Base-by-base conservation (phyloP, 2,329 filamentous ascomycete species). In the Colletotrichum sp. region DNA sequence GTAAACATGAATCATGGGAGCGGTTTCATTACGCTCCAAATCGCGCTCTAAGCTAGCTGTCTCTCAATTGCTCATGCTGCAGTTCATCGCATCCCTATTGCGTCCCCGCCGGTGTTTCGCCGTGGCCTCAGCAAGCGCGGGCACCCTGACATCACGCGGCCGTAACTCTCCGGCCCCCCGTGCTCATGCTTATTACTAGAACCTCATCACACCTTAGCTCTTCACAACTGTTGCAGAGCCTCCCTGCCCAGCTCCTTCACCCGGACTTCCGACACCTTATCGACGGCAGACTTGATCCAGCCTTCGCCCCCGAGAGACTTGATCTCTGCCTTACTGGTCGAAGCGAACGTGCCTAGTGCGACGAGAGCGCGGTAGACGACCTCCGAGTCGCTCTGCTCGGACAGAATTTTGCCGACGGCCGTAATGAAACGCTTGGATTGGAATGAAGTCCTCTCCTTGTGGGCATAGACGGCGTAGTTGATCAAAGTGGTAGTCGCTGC, bases 351-450 rank as follows among this genome's bases (percentile, higher is more conserved):
- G 1, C 97, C 98, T 1, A 96, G 85, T 0, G 95, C 95, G 8
- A 98, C 94, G 8, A 98, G 88, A 0, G 92, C 92, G 27, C 97
- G 92, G 82, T 96, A 98, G 5, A 97, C 86, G 1, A 95, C 94
- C 82, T 98, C 97, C 0, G 93, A 91, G 80, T 98, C 96, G 4
- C 88, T 91, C 78, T 95, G 93, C 5, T 88, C 89, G 8, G 87
- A 85, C 2, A 98, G 84, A 1, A 96, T 89, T 72, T 89, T 88
- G 2, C 90, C 90, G 1, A 96, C 84, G 7, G 93, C 88, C 34
- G 91, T 88, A 3, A 95, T 82, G 6, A 95, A 85, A 12, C 88
- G 86, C 65, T 74, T 79, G 78, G 78, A 85, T 66, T 80, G 83
- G 39, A 75, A 82, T 36, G 73, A 80, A 74, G 85, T 84, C 77